Conservation (phyloP, 225 moss, liverwort and hornwort species). For the Asterella californica region DNA sequence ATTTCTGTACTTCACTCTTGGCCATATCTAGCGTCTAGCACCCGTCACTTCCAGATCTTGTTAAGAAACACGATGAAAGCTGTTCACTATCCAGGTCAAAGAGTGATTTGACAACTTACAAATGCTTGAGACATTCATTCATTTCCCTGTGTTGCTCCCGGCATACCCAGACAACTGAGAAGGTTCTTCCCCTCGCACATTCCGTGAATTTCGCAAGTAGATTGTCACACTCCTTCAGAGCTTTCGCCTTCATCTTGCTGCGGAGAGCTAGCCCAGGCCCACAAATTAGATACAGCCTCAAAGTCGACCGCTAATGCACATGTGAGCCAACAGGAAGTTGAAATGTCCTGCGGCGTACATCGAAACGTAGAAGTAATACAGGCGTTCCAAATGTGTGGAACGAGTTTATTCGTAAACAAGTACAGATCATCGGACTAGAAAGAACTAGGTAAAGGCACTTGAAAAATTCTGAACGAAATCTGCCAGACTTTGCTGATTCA, state of each 20-base stretch:
- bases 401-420: too few species aligned
- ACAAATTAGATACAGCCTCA: slow-evolving; percentile 28
- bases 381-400: too few species aligned
- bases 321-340: neutral
- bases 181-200: slow-evolving; percentile 83
- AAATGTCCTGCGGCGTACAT: neutral
- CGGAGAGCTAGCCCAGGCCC: slow-evolving; percentile 80
- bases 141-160: slow-evolving; percentile 80
- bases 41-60: neutral
- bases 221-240: slow-evolving; percentile 87
- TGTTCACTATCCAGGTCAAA: neutral
- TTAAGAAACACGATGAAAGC: neutral
- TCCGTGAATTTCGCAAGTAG: slow-evolving; percentile 89
- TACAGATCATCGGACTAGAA: neutral
- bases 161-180: slow-evolving; percentile 92
- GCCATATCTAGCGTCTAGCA: too few species aligned
- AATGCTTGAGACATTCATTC: slow-evolving; percentile 83
- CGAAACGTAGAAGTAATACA: too few species aligned
- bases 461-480: too few species aligned
- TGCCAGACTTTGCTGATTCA: neutral
- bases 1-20: neutral
- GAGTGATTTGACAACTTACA: slow-evolving; percentile 34
- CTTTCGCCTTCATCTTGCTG: slow-evolving; percentile 98
- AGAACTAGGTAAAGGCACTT: too few species aligned
- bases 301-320: neutral